Percentiles rank a stretch among this genome's conserved stretches.
phyloP scores from a whole-genome alignment of 2,329 filamentous ascomycete species.

The Penicillium decumbens region DNA sequence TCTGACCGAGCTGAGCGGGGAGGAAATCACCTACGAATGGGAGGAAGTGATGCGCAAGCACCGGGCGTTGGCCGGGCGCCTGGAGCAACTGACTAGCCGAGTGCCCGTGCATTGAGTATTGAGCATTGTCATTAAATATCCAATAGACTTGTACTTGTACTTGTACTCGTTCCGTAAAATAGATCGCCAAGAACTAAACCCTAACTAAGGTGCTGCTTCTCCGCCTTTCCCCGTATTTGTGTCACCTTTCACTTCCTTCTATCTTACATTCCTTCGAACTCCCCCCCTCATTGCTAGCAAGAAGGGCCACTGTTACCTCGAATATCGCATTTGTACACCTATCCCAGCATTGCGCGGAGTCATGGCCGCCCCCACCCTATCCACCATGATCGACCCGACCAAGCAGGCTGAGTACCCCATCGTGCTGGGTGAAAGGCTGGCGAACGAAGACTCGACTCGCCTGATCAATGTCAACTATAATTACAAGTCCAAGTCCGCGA shows the following conservation, averaged over 20 bases:
- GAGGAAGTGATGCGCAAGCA: constrained; percentile 85
- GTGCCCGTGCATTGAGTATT: constrained; percentile 16
- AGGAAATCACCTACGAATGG: constrained; percentile 62
- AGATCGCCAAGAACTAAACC: not conserved
- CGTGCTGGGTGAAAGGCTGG: constrained; percentile 42
- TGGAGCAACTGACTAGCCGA: constrained; percentile 39
- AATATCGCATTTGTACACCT: not conserved
- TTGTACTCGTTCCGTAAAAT: not conserved
- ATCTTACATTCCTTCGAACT: not conserved
- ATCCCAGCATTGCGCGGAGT: constrained; percentile 8
- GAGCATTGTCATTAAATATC: not conserved
- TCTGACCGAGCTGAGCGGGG: constrained; percentile 58
- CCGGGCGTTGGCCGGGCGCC: constrained; percentile 71
- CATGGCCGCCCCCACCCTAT: constrained; percentile 34
- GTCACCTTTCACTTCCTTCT: not conserved
- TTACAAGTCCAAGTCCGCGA: constrained; percentile 43
- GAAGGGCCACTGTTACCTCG: not conserved
- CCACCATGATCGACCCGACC: constrained; percentile 41
- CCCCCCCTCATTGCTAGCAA: not conserved
- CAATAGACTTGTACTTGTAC: not conserved
- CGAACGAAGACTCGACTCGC: constrained; percentile 23
- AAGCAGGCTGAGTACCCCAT: constrained; percentile 47
- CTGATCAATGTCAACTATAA: constrained; percentile 45
- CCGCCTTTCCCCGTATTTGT: constrained; percentile 18
- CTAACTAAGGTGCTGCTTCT: constrained; percentile 7